These are phyloP conservation scores for Colletotrichum sp. DNA, from an alignment of 2,329 filamentous ascomycete genomes.

Conservation along the genomic window DNA sequence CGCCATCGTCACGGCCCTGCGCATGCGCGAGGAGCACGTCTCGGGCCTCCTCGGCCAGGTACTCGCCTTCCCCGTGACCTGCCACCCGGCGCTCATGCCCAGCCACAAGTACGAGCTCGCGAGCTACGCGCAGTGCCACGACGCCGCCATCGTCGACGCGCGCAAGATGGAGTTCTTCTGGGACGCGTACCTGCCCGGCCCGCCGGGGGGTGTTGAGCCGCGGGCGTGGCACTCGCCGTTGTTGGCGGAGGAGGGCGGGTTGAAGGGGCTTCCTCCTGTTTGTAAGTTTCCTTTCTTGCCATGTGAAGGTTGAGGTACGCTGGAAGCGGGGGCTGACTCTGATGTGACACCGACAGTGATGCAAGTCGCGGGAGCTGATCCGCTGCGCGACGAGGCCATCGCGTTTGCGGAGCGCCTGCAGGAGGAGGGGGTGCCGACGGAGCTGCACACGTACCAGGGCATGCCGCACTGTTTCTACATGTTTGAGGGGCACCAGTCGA, in stretches of 20 bases:
- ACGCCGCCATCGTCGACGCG: slow-evolving; percentile 33
- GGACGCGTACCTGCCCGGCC: slow-evolving; percentile 35
- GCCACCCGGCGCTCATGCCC: slow-evolving; percentile 40
- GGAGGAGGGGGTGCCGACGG: slow-evolving; percentile 33
- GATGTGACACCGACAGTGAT: slow-evolving; percentile 30
- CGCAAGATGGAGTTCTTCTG: slow-evolving; percentile 37
- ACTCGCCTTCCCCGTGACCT: slow-evolving; percentile 37
- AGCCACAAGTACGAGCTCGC: slow-evolving; percentile 36
- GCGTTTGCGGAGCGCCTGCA: slow-evolving; percentile 40
- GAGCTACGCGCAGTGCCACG: slow-evolving; percentile 36
- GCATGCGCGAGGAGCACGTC: slow-evolving; percentile 34
- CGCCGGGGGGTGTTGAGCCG: slow-evolving; percentile 25
- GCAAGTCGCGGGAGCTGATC: slow-evolving; percentile 37
- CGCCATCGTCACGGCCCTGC: slow-evolving; percentile 32
- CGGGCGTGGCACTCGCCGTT: slow-evolving; percentile 34
- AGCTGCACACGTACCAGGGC: slow-evolving; percentile 35
- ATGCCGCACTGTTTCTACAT: slow-evolving; percentile 39
- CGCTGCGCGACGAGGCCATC: slow-evolving; percentile 41
- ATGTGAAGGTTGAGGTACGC: too few relatives aligned
- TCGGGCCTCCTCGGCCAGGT: slow-evolving; percentile 36
- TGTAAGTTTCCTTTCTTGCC: slow-evolving; percentile 28
- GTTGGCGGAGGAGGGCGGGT: slow-evolving; percentile 30
- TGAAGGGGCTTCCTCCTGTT: slow-evolving; percentile 34
- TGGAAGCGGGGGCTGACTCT: background rate
- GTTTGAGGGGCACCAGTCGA: slow-evolving; percentile 19